Base-by-base conservation (phyloP, 768 basidiomycete species). In the Sporobolomyces pararoseus region DNA sequence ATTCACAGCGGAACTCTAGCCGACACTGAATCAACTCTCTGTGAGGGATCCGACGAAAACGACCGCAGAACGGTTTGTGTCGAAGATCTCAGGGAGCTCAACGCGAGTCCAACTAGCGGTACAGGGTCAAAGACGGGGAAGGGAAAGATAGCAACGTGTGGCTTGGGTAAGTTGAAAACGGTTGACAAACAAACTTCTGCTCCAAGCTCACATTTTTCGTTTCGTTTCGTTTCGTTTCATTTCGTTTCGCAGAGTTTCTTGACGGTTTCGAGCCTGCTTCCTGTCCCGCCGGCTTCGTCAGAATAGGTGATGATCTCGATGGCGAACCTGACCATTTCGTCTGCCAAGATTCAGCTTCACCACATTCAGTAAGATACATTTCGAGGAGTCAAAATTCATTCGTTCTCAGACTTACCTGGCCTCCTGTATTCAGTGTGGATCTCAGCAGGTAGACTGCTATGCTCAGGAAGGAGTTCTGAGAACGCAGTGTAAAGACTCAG, bases 31-130 rank as follows among this genome's bases (percentile, higher is more conserved):
- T 51, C 54, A n/a, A 42, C 34, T 37, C 21, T 42, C 0, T 69
- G 68, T 47, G 37, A 64, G 16, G 68, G 68, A n/a, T 52, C 46
- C 62, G 42, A 64, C 55, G 49, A 64, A 10, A 69, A 69, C 68
- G 68, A 69, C 34, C 68, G 68, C 1, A 34, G 50, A 7, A 54
- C 68, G 25, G 47, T 69, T 9, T 69, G 68, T 55, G 32, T 69
- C 49, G 68, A 69, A 55, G 68, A 69, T 34, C 29, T 69, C 37
- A 34, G 68, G n/a, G 68, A 69, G 29, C 29, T 31, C 47, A 63
- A 5, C 3, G 0, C 51, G 17, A 13, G 6, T 46, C n/a, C 9
- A 27, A 21, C 44, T 7, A n/a, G n/a, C n/a, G n/a, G n/a, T n/a
- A n/a, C 17, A 21, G 44, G 29, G 2, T 16, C 9, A 13, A 27